Percentiles rank a stretch among this genome's conserved stretches.
Conservation (phyloP, 176 grass and related monocot genomes). For the Rhynchospora pubera region DNA sequence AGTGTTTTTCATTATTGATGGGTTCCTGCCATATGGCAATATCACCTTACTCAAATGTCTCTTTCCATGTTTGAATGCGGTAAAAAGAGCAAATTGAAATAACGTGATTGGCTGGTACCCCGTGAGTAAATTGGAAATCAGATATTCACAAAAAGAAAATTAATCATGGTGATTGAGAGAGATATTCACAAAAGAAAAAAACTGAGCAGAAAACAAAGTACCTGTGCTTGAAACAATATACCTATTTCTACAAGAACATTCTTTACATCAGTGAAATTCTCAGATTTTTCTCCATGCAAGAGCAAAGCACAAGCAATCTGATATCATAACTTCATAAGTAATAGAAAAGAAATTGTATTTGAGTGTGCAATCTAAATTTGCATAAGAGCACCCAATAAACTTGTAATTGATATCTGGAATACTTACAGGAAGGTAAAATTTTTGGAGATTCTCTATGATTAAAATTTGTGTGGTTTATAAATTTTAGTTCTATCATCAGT, state of each 20-base stretch:
- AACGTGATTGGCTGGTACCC: too few relatives aligned
- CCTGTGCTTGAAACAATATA: slow-evolving; percentile 97
- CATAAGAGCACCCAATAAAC: neutral
- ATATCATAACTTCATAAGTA: slow-evolving; percentile 1
- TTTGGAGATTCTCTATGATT: too few relatives aligned
- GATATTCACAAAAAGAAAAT: too few relatives aligned
- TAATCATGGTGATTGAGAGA: too few relatives aligned
- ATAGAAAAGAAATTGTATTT: neutral
- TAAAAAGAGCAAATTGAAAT: too few relatives aligned
- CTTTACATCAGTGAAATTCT: slow-evolving; percentile 64
- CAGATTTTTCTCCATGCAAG: slow-evolving; percentile 69
- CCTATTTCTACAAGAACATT: slow-evolving; percentile 95
- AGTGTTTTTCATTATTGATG: too few relatives aligned
- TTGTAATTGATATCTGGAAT: neutral
- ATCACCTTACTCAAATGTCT: too few relatives aligned
- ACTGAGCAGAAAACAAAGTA: slow-evolving; percentile 8
- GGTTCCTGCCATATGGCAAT: too few relatives aligned
- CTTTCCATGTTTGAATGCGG: too few relatives aligned
- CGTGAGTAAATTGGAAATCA: too few relatives aligned
- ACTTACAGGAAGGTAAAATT: slow-evolving; percentile 95
- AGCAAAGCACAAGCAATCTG: slow-evolving; percentile 96
- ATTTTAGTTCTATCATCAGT: too few relatives aligned
- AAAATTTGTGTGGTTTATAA: too few relatives aligned
- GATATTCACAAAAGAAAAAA: slow-evolving; percentile 11
- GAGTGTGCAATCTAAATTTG: neutral